Evolutionary conservation across 2,329 filamentous ascomycete genomes (phyloP), one percentile per base, ranked within the genome.

Genomic region (Aspergillus glaucus): DNA sequence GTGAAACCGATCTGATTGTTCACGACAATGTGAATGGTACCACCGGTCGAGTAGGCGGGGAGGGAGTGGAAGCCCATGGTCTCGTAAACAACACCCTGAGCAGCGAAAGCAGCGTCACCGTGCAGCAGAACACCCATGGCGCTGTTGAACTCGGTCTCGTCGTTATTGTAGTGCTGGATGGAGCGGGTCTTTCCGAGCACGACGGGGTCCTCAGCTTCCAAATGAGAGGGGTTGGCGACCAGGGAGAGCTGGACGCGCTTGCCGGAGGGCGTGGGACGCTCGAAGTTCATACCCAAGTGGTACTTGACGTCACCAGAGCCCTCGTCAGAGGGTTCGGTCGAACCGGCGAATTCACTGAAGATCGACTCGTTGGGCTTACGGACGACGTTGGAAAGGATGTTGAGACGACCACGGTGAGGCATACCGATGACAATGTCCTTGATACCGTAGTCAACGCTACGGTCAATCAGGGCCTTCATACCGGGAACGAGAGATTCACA

Each of bases 1-100:
- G 93, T 98, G 79, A 98, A 98, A 72, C 93, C 93, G 70, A 98
- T 98, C 79, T 98, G 93, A 81, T 98, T 98, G 83, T 98, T 98
- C 61, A 97, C 92, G 51, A 98, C 85, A 57, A 98, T 79, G 74
- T 98, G 93, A 62, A 98, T 88, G 50, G 93, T 98, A 66, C 93
- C 93, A 62, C 93, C 93, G 47, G 93, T 97, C 44, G 94, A 95
- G 77, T 96, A 98, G 59, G 87, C 88, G 26, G 93, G 93, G 34
- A 98, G 84, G 46, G 89, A 87, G 75, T 95, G 87, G 84, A 98
- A 96, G 55, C 93, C 93, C 73, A 98, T 87, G 64, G 91, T 97
- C 75, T 98, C 93, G 73, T 98, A 98, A 55, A 98, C 93, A 53
- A 98, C 81, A 77, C 93, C 93, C 75, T 98, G 93, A 39, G 85